A percentile compares a stretch with the other conserved stretches of the same genome.
Evolutionary conservation across 257 asterid genomes (phyloP).

Genomic region (Handroanthus guayacan): DNA sequence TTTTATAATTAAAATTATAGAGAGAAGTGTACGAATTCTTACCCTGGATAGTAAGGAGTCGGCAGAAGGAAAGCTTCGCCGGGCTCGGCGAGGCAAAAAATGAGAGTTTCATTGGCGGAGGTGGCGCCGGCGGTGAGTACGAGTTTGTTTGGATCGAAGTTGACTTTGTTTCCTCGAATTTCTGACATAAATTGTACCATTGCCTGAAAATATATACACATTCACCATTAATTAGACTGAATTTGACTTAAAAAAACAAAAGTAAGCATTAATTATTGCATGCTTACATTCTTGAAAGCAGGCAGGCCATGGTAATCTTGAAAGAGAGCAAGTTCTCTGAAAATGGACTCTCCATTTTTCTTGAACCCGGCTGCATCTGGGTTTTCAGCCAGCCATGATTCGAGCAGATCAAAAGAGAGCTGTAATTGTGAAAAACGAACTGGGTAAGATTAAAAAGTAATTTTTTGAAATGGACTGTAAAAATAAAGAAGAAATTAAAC

Average conservation of each 20-base stretch:
- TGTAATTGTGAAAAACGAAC: slow-evolving; percentile 20
- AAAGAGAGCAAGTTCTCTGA: slow-evolving; percentile 69
- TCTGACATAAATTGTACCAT: slow-evolving; percentile 69
- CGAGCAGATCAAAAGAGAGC: slow-evolving; percentile 59
- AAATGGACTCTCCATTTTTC: slow-evolving; percentile 53
- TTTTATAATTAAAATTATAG: neutral
- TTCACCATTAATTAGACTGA: neutral
- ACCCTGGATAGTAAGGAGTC: slow-evolving; percentile 89
- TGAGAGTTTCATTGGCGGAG: slow-evolving; percentile 72
- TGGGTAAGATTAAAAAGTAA: neutral
- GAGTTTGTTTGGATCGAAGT: slow-evolving; percentile 55
- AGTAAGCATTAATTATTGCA: neutral
- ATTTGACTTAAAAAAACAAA: neutral
- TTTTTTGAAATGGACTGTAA: neutral
- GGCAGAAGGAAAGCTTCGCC: slow-evolving; percentile 81
- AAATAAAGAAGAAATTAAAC: too few species aligned
- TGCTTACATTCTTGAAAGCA: slow-evolving; percentile 62
- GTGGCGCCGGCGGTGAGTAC: slow-evolving; percentile 87
- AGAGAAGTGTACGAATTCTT: neutral
- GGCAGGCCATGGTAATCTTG: slow-evolving; percentile 74
- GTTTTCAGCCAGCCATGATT: slow-evolving; percentile 53
- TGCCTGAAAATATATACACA: slow-evolving; percentile 46
- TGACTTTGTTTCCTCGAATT: slow-evolving; percentile 71
- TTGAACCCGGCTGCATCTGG: slow-evolving; percentile 61
- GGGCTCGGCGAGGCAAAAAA: slow-evolving; percentile 74